Conservation (phyloP, 164 flowering plant genomes). For the Paratinospora sagittata region DNA sequence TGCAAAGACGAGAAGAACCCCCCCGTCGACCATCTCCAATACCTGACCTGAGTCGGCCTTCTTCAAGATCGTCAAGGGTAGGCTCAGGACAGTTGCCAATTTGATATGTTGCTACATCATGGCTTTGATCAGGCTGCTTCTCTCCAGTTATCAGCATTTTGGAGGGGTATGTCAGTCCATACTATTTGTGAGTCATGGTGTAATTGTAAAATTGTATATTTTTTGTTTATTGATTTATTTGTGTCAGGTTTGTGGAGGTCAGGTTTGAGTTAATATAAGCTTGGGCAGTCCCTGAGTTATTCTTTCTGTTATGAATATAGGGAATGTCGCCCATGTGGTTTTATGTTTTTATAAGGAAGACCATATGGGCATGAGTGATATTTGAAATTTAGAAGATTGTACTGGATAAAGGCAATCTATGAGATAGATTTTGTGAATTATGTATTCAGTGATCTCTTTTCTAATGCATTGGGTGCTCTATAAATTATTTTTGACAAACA, state of each 20-base stretch:
- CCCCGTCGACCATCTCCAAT: conserved; percentile 24
- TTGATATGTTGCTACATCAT: conserved; percentile 16
- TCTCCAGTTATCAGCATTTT: conserved; percentile 9
- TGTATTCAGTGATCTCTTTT: background rate
- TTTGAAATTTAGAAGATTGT: conserved; percentile 11
- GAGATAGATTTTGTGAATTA: background rate
- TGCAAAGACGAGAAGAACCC: conserved; percentile 51
- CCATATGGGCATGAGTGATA: conserved; percentile 36
- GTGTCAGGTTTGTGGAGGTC: conserved; percentile 12
- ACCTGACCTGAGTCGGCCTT: conserved; percentile 36
- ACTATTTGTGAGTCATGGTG: conserved; percentile 10
- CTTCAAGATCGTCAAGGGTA: conserved; percentile 62
- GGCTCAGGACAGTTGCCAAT: conserved; percentile 37
- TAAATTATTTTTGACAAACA: background rate
- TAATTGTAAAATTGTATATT: conserved; percentile 55
- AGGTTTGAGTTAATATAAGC: conserved; percentile 20
- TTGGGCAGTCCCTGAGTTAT: conserved; percentile 26
- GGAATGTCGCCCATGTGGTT: conserved; percentile 41
- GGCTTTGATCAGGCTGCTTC: conserved; percentile 2
- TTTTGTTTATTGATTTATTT: conserved; percentile 25
- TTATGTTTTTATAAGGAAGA: conserved; percentile 40
- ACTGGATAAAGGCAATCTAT: background rate
- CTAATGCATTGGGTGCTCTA: background rate
- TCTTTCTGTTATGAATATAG: conserved; percentile 18
- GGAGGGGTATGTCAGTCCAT: background rate